Percentiles rank a stretch among this genome's conserved stretches.
phyloP scores from a whole-genome alignment of 441 rosid genomes.

The Gossypium davidsonii region DNA sequence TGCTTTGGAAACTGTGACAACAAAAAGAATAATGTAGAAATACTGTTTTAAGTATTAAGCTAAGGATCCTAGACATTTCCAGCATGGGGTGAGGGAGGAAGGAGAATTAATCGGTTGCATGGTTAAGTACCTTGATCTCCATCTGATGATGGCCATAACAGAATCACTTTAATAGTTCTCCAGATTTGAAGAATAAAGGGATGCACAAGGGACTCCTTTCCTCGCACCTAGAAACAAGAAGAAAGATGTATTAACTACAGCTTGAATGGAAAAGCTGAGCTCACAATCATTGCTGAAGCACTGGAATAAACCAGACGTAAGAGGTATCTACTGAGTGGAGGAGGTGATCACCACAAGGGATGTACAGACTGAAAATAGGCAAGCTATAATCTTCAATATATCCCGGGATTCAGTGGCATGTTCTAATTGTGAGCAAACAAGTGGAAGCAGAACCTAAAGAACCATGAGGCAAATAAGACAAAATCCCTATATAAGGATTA shows the following conservation, averaged over 20 bases:
- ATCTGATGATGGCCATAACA: constrained; percentile 69
- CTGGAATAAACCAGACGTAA: not conserved
- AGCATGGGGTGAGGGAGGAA: not conserved
- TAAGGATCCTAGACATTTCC: not conserved
- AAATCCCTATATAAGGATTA: not conserved
- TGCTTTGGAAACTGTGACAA: constrained; percentile 69
- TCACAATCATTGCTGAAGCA: constrained; percentile 4
- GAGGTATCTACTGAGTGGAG: constrained; percentile 4
- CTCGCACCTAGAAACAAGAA: constrained; percentile 46
- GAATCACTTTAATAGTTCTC: constrained; percentile 44
- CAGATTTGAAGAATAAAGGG: constrained; percentile 45
- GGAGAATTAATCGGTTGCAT: constrained; percentile 14
- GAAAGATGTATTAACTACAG: constrained; percentile 21
- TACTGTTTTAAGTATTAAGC: not conserved
- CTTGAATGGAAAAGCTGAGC: constrained; percentile 11
- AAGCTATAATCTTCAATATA: constrained; percentile 58
- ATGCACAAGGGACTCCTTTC: constrained; percentile 46
- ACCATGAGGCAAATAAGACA: constrained; percentile 16
- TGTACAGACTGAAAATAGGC: constrained; percentile 78
- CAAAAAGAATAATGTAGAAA: not conserved
- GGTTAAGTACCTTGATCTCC: constrained; percentile 55
- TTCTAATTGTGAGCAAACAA: constrained; percentile 44
- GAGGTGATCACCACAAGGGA: constrained; percentile 62
- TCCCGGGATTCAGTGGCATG: constrained; percentile 43
- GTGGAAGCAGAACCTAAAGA: constrained; percentile 66